phyloP scores from a whole-genome alignment of 1,139 yeast species.

The Saccharomyces hybrid region DNA sequence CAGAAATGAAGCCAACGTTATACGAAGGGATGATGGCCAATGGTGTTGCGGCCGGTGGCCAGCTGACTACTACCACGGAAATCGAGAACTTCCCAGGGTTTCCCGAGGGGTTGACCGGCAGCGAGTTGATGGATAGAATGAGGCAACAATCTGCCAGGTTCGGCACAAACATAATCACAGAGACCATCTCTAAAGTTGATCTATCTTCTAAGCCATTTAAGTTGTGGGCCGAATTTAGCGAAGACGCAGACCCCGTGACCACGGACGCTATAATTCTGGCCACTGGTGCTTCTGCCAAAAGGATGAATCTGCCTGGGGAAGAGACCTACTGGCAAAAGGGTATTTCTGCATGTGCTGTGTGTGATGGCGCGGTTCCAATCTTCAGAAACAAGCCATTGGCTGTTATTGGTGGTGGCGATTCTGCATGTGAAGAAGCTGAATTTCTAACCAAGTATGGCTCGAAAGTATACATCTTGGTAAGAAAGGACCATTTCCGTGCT shows the following conservation, averaged over 20 bases:
- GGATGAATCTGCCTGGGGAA: slow-evolving; percentile 91
- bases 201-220: slow-evolving; percentile 82
- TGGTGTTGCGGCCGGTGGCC: slow-evolving; percentile 98
- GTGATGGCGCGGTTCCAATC: slow-evolving; percentile 98
- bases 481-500: slow-evolving; percentile 91
- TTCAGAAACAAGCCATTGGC: slow-evolving; percentile 96
- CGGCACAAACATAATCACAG: slow-evolving; percentile 91
- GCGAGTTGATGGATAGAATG: slow-evolving; percentile 88
- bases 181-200: slow-evolving; percentile 88
- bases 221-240: slow-evolving; percentile 93
- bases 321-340: slow-evolving; percentile 98
- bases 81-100: slow-evolving; percentile 97
- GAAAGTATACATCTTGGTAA: slow-evolving; percentile 83
- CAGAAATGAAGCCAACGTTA: slow-evolving; percentile 86
- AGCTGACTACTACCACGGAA: slow-evolving; percentile 94
- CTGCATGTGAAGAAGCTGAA: slow-evolving; percentile 97
- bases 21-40: slow-evolving; percentile 97
- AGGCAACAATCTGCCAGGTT: slow-evolving; percentile 76
- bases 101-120: slow-evolving; percentile 84
- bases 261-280: slow-evolving; percentile 90
- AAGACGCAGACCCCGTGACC: slow-evolving; percentile 79
- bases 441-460: slow-evolving; percentile 95
- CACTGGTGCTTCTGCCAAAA: slow-evolving; percentile 96
- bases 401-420: slow-evolving; percentile 97
- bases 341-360: slow-evolving; percentile 97